phyloP scores from a whole-genome alignment of 768 basidiomycete species.

The Mycena haematopus region DNA sequence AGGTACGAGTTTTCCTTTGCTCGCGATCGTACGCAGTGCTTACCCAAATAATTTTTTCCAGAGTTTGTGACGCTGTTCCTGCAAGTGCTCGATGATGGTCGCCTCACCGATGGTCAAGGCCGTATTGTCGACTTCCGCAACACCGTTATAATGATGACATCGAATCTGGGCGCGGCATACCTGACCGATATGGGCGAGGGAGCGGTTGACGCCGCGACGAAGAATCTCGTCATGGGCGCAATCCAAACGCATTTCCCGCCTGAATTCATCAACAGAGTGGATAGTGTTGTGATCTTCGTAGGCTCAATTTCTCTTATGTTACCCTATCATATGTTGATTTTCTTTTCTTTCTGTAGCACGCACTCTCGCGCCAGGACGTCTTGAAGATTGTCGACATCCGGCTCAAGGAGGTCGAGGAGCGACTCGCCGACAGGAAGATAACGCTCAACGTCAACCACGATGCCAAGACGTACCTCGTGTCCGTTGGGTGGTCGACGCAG shows the following conservation, averaged over 20 bases:
- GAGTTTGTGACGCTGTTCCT: slow-evolving; percentile 60
- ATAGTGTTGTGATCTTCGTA: slow-evolving; percentile 83
- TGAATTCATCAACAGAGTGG: slow-evolving; percentile 91
- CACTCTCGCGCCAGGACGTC: slow-evolving; percentile 78
- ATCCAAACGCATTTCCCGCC: slow-evolving; percentile 90
- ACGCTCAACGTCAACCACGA: slow-evolving; percentile 75
- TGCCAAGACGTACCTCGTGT: slow-evolving; percentile 77
- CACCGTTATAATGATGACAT: slow-evolving; percentile 94
- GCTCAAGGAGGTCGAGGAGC: slow-evolving; percentile 82
- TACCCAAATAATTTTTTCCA: slow-evolving; percentile 2
- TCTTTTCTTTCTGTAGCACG: slow-evolving; percentile 59
- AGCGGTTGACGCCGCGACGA: slow-evolving; percentile 64
- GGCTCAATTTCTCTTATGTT: slow-evolving; percentile 42
- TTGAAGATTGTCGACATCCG: slow-evolving; percentile 90
- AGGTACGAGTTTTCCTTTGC: slow-evolving; percentile 4
- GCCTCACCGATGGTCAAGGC: slow-evolving; percentile 93
- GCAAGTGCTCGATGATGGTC: slow-evolving; percentile 92
- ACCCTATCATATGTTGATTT: neutral
- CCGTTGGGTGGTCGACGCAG: slow-evolving; percentile 76
- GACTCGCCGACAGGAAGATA: slow-evolving; percentile 83
- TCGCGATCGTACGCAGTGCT: neutral
- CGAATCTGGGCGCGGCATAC: slow-evolving; percentile 84
- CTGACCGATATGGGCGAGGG: slow-evolving; percentile 80
- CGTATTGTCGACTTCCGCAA: slow-evolving; percentile 77
- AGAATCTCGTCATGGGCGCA: slow-evolving; percentile 74